Conservation (phyloP, 371 early-diverging fungal genomes). For the Saksenaea vasiformis region DNA sequence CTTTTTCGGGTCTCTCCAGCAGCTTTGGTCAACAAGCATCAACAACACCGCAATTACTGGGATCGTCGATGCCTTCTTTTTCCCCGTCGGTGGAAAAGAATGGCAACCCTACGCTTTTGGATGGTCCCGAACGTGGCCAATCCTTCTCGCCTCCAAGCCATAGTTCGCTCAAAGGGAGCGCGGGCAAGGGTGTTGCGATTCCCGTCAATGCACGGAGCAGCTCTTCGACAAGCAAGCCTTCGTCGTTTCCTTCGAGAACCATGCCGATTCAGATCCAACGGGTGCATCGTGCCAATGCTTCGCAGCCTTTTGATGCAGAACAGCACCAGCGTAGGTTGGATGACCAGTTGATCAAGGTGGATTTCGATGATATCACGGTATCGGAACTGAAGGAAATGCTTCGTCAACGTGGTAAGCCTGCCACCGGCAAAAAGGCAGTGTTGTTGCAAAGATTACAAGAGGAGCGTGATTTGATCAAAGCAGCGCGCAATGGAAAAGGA, state of each 20-base stretch:
- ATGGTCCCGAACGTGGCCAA: slow-evolving; percentile 3
- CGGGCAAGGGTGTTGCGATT: slow-evolving; percentile 4
- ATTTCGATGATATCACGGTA: slow-evolving; percentile 80
- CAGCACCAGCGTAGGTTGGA: slow-evolving; percentile 61
- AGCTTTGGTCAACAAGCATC: neutral
- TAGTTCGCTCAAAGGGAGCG: neutral
- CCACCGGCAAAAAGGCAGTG: slow-evolving; percentile 74
- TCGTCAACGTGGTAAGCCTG: slow-evolving; percentile 68
- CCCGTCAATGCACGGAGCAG: slow-evolving; percentile 1
- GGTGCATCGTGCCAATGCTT: slow-evolving; percentile 6
- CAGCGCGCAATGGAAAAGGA: slow-evolving; percentile 15
- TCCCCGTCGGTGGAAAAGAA: neutral
- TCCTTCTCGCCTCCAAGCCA: slow-evolving; percentile 3
- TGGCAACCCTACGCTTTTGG: neutral
- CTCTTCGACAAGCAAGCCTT: neutral
- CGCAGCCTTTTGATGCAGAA: slow-evolving; percentile 38
- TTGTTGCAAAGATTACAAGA: slow-evolving; percentile 29
- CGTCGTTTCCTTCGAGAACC: slow-evolving; percentile 1
- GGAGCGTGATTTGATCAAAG: slow-evolving; percentile 37
- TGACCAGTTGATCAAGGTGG: slow-evolving; percentile 62
- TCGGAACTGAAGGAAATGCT: slow-evolving; percentile 77
- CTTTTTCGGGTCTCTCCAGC: slow-evolving; percentile 6
- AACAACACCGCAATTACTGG: slow-evolving; percentile 5
- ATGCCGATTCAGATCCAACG: neutral
- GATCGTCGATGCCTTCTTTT: slow-evolving; percentile 14